Evolutionary conservation across 1,284 basidiomycete genomes (phyloP).

Genomic region (Ceratobasidium papillatum): DNA sequence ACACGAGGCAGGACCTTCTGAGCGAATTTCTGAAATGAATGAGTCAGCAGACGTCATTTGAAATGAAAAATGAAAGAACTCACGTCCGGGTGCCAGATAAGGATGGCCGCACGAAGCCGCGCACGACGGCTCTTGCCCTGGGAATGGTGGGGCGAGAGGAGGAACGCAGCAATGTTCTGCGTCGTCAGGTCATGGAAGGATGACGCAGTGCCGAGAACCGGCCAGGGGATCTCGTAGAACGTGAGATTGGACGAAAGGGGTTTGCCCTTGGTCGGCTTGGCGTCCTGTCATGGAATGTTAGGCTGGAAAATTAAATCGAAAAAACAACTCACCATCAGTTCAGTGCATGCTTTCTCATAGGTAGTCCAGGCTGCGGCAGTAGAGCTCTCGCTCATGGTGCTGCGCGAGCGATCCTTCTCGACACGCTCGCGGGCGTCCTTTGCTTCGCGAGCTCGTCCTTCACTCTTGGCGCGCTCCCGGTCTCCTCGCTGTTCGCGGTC

Average conservation of each 20-base stretch:
- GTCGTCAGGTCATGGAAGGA: slow-evolving; percentile 36
- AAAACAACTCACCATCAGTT: slow-evolving; percentile 27
- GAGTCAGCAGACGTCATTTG: slow-evolving; percentile 12
- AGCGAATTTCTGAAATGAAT: slow-evolving; percentile 36
- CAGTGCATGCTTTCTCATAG: slow-evolving; percentile 23
- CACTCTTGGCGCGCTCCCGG: slow-evolving; percentile 25
- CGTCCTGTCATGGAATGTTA: slow-evolving; percentile 12
- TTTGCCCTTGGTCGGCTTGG: slow-evolving; percentile 36
- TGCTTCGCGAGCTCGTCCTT: slow-evolving; percentile 23
- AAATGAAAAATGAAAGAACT: slow-evolving; percentile 34
- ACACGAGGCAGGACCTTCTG: slow-evolving; percentile 31
- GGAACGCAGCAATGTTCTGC: slow-evolving; percentile 40
- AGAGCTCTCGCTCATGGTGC: not conserved
- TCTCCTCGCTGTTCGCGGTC: slow-evolving; percentile 32
- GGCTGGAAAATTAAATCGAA: not conserved
- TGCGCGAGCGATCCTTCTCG: slow-evolving; percentile 27
- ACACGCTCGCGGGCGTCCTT: slow-evolving; percentile 33
- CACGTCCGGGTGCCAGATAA: slow-evolving; percentile 43
- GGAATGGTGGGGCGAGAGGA: slow-evolving; percentile 40
- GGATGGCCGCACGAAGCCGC: slow-evolving; percentile 41
- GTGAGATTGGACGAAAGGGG: slow-evolving; percentile 31
- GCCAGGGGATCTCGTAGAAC: slow-evolving; percentile 43
- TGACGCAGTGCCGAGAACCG: slow-evolving; percentile 36
- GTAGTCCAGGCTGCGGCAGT: slow-evolving; percentile 8
- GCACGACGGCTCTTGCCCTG: slow-evolving; percentile 40